A percentile compares a stretch with the other conserved stretches of the same genome.
These are phyloP conservation scores for Talaromyces sp. DNA, from an alignment of 2,329 filamentous ascomycete genomes.

Conservation along the genomic window DNA sequence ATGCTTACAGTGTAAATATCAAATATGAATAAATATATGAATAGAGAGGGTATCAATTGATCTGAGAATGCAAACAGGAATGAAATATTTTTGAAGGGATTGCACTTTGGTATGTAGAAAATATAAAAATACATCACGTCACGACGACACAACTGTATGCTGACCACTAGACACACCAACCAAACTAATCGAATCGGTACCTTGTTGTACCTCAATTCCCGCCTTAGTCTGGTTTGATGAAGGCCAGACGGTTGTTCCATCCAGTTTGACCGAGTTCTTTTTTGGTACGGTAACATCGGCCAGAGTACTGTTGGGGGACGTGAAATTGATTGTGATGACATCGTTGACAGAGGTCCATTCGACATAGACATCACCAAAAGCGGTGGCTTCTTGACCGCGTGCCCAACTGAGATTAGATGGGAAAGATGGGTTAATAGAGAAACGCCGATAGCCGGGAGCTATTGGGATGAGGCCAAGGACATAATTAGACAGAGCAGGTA, in stretches of 20 bases:
- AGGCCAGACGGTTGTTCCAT: background rate
- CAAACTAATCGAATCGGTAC: background rate
- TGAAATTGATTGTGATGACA: constrained; percentile 1
- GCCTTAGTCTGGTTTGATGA: background rate
- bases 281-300: constrained; percentile 11
- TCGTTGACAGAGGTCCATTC: constrained; percentile 28
- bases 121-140: no score
- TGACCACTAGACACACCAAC: background rate
- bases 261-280: background rate
- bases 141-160: background rate
- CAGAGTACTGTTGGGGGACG: constrained; percentile 5
- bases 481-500: constrained; percentile 44
- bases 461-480: constrained; percentile 46
- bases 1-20: no score
- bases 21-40: no score
- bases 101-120: no score
- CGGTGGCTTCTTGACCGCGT: constrained; percentile 41
- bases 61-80: no score
- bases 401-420: constrained; percentile 43
- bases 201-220: background rate
- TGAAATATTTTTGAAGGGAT: no score
- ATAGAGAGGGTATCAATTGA: no score
- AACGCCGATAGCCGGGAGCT: constrained; percentile 38
- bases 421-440: constrained; percentile 34
- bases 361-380: constrained; percentile 35